Conservation (phyloP, 1,284 basidiomycete genomes). For the Leccinum holopus region DNA sequence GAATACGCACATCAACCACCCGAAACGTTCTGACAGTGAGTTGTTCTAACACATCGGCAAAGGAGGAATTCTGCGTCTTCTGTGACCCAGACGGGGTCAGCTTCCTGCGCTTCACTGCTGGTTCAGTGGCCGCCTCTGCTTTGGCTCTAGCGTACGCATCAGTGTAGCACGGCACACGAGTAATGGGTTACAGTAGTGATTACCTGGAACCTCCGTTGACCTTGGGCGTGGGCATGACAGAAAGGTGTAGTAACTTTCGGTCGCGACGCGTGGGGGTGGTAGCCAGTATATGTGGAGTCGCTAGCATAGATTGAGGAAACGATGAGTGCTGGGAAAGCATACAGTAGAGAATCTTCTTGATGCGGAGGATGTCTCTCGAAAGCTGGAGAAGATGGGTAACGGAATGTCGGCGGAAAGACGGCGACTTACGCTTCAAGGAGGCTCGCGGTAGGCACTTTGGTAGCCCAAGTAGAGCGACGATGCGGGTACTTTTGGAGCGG, state of each 20-base stretch:
- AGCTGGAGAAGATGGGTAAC: too few relatives aligned
- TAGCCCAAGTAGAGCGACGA: too few relatives aligned
- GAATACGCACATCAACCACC: slow-evolving; percentile 41
- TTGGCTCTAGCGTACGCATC: slow-evolving; percentile 17
- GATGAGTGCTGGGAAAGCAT: too few relatives aligned
- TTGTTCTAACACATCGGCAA: slow-evolving; percentile 75
- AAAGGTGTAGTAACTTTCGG: not conserved
- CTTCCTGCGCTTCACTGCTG: slow-evolving; percentile 61
- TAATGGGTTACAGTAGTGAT: not conserved
- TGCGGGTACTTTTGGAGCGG: too few relatives aligned
- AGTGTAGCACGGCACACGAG: not conserved
- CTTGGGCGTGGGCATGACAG: slow-evolving; percentile 19
- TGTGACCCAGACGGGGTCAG: slow-evolving; percentile 36
- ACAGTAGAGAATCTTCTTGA: too few relatives aligned
- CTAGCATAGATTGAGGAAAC: too few relatives aligned
- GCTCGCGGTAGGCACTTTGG: too few relatives aligned
- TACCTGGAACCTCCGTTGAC: slow-evolving; percentile 21
- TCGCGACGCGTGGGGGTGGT: slow-evolving; percentile 15
- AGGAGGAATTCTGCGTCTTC: slow-evolving; percentile 46
- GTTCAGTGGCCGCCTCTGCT: slow-evolving; percentile 35
- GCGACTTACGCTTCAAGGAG: too few relatives aligned
- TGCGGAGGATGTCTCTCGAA: too few relatives aligned
- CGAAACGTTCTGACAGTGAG: slow-evolving; percentile 62
- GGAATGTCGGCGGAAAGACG: too few relatives aligned
- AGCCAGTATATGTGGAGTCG: too few relatives aligned